Percentiles rank a stretch among this genome's conserved stretches.
phyloP scores from a whole-genome alignment of 495 filamentous ascomycete species.

The Schizothecium vesticola region DNA sequence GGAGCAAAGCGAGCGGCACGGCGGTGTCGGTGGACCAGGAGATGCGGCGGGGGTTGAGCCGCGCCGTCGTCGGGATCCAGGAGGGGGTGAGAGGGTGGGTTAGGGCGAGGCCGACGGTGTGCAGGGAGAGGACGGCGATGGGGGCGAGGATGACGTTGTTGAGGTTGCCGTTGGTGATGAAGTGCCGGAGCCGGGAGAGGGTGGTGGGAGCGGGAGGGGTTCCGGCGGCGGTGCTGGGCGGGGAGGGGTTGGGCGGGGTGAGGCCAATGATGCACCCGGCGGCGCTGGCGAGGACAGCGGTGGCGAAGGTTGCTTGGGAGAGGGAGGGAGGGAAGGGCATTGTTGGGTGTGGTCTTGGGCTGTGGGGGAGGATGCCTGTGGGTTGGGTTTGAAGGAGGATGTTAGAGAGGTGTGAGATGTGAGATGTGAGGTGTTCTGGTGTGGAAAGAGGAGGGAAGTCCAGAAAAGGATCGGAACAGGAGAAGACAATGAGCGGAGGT shows the following conservation, averaged over 20 bases:
- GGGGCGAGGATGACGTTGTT: too few species aligned
- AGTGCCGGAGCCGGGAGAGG: neutral
- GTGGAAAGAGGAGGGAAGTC: too few species aligned
- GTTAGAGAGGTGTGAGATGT: too few species aligned
- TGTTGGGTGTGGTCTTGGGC: too few species aligned
- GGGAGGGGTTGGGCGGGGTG: slow-evolving; percentile 9
- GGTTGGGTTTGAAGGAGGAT: too few species aligned
- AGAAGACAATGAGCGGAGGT: too few species aligned
- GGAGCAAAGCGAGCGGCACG: slow-evolving; percentile 20
- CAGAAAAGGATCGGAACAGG: too few species aligned
- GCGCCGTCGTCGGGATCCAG: slow-evolving; percentile 18
- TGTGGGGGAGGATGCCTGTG: too few species aligned
- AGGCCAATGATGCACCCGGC: slow-evolving; percentile 14
- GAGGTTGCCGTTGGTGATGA: slow-evolving; percentile 4
- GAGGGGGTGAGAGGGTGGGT: slow-evolving; percentile 30
- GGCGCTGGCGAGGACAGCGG: slow-evolving; percentile 10
- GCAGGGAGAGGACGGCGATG: slow-evolving; percentile 15
- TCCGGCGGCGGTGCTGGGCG: slow-evolving; percentile 12
- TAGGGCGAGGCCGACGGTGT: slow-evolving; percentile 11
- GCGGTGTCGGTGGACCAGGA: slow-evolving; percentile 27
- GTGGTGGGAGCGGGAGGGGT: slow-evolving; percentile 9
- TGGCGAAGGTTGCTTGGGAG: slow-evolving; percentile 15
- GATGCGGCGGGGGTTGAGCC: slow-evolving; percentile 25
- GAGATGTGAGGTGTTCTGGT: too few species aligned
- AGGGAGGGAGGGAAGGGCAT: slow-evolving; percentile 3